Evolutionary conservation across 768 basidiomycete genomes (phyloP).

Genomic region (Piloderma croceum): DNA sequence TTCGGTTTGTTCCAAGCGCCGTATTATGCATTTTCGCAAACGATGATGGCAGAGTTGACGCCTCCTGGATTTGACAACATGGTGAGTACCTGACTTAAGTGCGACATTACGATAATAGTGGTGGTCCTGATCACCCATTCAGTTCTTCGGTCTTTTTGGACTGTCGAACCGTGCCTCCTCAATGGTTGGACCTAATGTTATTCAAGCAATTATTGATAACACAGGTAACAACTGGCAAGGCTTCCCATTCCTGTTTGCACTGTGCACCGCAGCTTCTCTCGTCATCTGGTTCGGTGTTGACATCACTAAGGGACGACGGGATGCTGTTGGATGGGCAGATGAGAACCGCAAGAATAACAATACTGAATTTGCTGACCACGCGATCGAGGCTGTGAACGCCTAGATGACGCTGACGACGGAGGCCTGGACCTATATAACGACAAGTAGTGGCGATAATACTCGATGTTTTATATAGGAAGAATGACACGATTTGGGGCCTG

Average conservation of each 20-base stretch:
- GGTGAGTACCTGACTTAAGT: constrained; percentile 26
- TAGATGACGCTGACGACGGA: too few species aligned
- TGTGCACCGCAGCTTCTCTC: constrained; percentile 59
- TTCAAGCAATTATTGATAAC: constrained; percentile 74
- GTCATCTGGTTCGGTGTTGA: constrained; percentile 77
- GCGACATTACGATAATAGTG: not conserved
- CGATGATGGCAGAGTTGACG: constrained; percentile 85
- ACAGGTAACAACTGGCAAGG: constrained; percentile 76
- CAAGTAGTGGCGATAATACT: too few species aligned
- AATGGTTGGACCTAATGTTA: constrained; percentile 82
- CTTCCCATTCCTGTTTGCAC: constrained; percentile 77
- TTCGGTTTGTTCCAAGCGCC: constrained; percentile 83
- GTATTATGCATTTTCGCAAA: constrained; percentile 82
- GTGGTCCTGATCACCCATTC: constrained; percentile 1
- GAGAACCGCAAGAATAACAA: constrained; percentile 17
- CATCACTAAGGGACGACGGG: constrained; percentile 53
- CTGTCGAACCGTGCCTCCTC: constrained; percentile 82
- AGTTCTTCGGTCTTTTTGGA: constrained; percentile 87
- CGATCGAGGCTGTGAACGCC: too few species aligned
- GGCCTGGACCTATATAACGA: too few species aligned
- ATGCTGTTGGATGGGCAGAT: constrained; percentile 57
- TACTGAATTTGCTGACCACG: too few species aligned
- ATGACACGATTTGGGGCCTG: too few species aligned
- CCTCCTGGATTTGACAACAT: constrained; percentile 87
- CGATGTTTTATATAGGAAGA: too few species aligned